Evolutionary conservation across 2,329 filamentous ascomycete species (phyloP), one percentile per base, ranked within the genome.

Genomic region (Penicillium sp.): DNA sequence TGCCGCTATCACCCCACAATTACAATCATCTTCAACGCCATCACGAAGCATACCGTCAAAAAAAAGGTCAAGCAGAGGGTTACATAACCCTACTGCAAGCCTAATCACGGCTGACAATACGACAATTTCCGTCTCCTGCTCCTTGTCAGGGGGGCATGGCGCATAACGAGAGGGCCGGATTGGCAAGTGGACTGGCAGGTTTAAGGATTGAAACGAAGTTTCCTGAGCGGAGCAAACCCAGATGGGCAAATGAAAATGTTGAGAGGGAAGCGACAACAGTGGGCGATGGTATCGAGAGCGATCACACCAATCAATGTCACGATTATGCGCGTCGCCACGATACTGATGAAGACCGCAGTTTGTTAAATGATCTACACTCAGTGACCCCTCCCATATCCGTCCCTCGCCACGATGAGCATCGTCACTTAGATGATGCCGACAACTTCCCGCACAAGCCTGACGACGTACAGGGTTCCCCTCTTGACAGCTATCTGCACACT

Each of bases 351-450:
- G 66, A 68, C 57, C 62, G 56, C 60, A 66, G 64, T 64, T 60
- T 65, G 45, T 60, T 69, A 56, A 68, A 56, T 55, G 65, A 67
- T 54, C 58, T 70, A 45, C 68, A 71, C 62, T 70, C 68, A 53
- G 65, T 62, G 40, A 73, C 71, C 34, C 69, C 70, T 52, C 71
- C 71, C 29, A 72, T 75, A 45, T 66, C 68, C 43, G 72, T 75
- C n/a, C 72, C 72, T 40, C 67, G 69, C 48, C 54, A 62, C 43
- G 66, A 67, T 55, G 67, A 71, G 19, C 61, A 61, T 34, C 60
- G 58, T 38, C 54, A 57, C 17, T 22, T 53, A 3, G 53, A 53
- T 39, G 59, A 67, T 34, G 58, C 65, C 44, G 53, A 62, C 34
- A 61, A 56, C 37, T 70, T 62, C 35, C 65, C 66, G 15, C 65